A percentile compares a stretch with the other conserved stretches of the same genome.
phyloP scores from a whole-genome alignment of 306 rosid genomes.

The Ziziphus jujuba region DNA sequence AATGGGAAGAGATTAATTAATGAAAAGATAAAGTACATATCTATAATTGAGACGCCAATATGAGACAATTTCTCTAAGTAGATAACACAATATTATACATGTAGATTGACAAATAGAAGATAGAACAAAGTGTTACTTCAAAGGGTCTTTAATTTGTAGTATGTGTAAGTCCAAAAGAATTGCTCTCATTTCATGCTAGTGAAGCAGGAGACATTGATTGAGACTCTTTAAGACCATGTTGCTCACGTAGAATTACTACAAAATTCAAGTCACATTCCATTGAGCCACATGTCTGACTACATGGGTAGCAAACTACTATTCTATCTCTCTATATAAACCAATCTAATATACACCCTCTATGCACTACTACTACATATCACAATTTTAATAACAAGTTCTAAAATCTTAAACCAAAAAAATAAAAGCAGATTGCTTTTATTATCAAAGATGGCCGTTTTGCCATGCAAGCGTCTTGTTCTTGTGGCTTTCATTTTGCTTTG shows the following conservation, averaged over 20 bases:
- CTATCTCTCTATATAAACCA: constrained; percentile 18
- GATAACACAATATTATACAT: too few species aligned
- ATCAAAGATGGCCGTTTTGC: constrained; percentile 33
- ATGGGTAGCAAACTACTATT: constrained; percentile 19
- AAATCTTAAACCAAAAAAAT: not conserved
- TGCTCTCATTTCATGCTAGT: constrained; percentile 34
- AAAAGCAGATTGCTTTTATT: not conserved
- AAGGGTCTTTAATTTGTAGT: not conserved
- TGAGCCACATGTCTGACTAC: constrained; percentile 19
- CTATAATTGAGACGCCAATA: not conserved
- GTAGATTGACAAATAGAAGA: not conserved
- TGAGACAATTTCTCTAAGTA: not conserved
- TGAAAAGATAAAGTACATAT: not conserved
- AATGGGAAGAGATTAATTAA: not conserved
- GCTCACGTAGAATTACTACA: constrained; percentile 32
- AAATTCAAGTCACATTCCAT: constrained; percentile 19
- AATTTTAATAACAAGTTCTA: not conserved
- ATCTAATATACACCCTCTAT: not conserved
- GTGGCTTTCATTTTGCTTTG: constrained; percentile 54
- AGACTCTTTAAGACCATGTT: constrained; percentile 43
- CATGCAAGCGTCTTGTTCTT: constrained; percentile 42
- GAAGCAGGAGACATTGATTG: constrained; percentile 64
- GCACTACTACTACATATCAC: not conserved
- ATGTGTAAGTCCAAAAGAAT: constrained; percentile 6
- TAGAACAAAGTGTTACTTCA: not conserved